Evolutionary conservation across 805 yeast species (phyloP).

Genomic region (Lipomyces mesembrius): DNA sequence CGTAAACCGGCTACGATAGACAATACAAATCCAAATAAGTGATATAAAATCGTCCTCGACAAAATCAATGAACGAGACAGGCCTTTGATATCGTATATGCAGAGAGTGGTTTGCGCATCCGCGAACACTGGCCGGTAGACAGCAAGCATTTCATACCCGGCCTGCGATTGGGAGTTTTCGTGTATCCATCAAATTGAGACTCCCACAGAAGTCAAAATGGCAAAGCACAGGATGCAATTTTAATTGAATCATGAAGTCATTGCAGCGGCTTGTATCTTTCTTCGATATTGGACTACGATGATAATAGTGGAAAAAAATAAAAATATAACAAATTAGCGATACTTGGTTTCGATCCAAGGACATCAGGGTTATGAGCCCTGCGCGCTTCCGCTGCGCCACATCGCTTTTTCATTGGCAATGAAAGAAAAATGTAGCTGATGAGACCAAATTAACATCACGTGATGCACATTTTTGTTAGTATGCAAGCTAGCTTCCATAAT

Average conservation of each 20-base stretch:
- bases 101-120: neutral
- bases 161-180: neutral
- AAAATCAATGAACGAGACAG: neutral
- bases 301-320: constrained; percentile 9
- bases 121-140: neutral
- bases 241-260: no score
- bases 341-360: constrained; percentile 91
- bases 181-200: neutral
- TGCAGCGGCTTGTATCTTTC: neutral
- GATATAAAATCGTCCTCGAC: neutral
- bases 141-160: neutral
- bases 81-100: neutral
- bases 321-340: constrained; percentile 62
- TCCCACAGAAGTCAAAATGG: neutral
- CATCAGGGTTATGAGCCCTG: constrained; percentile 97
- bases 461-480: no score
- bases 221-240: neutral
- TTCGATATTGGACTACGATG: neutral
- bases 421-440: no score
- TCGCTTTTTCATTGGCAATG: no score
- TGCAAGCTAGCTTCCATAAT: no score
- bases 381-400: constrained; percentile 77
- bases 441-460: no score
- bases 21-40: neutral
- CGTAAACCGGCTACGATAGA: neutral